These are phyloP conservation scores for Beauveria caledonica DNA, from an alignment of 2,329 filamentous ascomycete genomes.

Conservation along the genomic window DNA sequence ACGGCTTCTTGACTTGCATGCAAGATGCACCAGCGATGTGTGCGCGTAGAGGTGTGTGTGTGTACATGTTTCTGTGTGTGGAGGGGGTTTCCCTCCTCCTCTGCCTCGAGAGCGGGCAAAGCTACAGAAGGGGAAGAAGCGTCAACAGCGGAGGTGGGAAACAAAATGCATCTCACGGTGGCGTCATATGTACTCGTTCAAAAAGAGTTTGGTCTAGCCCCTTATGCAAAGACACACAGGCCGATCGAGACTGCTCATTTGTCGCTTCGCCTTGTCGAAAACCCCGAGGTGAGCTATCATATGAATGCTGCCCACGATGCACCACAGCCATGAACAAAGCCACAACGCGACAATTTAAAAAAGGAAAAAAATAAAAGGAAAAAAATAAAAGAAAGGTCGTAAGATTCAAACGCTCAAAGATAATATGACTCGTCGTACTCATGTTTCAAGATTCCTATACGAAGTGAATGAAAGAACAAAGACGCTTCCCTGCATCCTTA, in stretches of 20 bases:
- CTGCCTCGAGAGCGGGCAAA: background rate
- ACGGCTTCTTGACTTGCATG: slow-evolving; percentile 3
- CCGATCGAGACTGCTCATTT: background rate
- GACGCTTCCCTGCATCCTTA: slow-evolving; percentile 1
- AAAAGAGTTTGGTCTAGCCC: background rate
- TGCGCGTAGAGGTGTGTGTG: background rate
- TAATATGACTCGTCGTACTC: slow-evolving; percentile 1
- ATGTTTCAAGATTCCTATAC: background rate
- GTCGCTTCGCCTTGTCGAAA: background rate
- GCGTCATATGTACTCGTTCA: background rate
- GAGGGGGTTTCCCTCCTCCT: background rate
- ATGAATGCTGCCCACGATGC: background rate
- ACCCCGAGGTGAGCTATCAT: background rate
- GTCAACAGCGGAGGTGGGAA: background rate
- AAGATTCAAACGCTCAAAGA: background rate
- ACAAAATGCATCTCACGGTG: background rate
- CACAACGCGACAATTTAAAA: background rate
- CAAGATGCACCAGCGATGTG: background rate
- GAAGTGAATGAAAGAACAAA: slow-evolving; percentile 1
- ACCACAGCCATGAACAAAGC: background rate
- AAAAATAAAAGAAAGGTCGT: no score
- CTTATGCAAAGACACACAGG: background rate
- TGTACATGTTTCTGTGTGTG: background rate
- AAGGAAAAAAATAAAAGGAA: no score
- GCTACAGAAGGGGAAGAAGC: background rate